Evolutionary conservation across 2,329 filamentous ascomycete species (phyloP).

Genomic region (Sarocladium oryzae): DNA sequence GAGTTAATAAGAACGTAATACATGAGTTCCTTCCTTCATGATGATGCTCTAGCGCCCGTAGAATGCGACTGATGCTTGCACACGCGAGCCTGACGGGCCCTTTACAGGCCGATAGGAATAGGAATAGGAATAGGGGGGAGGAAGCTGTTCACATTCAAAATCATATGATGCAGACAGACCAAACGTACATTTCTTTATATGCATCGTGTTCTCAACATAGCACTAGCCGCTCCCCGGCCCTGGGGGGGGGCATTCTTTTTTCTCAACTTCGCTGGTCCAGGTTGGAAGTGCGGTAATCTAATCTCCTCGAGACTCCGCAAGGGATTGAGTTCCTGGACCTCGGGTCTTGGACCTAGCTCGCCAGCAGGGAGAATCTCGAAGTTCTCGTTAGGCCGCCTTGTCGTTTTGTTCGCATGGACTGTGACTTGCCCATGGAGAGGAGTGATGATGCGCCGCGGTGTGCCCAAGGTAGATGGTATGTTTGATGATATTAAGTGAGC

Average conservation of each 20-base stretch:
- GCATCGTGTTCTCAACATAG: not conserved
- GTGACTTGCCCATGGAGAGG: not conserved
- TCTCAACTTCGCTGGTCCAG: slow-evolving; percentile 3
- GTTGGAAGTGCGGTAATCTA: not conserved
- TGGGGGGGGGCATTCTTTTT: not conserved
- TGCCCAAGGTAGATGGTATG: too few relatives aligned
- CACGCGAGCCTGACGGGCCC: too few relatives aligned
- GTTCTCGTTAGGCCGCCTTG: slow-evolving; percentile 1
- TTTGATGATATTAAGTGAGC: too few relatives aligned
- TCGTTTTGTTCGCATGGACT: slow-evolving; percentile 3
- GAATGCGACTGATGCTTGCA: too few relatives aligned
- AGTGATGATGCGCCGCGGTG: not conserved
- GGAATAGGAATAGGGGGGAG: too few relatives aligned
- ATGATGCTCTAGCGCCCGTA: too few relatives aligned
- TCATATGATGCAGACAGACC: not conserved
- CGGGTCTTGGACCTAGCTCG: slow-evolving; percentile 5
- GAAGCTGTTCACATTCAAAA: too few relatives aligned
- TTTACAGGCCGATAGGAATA: too few relatives aligned
- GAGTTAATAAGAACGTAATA: too few relatives aligned
- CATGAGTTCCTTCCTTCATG: too few relatives aligned
- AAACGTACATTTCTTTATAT: not conserved
- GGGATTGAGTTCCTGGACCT: not conserved
- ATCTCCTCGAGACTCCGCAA: not conserved
- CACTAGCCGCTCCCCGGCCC: not conserved
- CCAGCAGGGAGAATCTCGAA: slow-evolving; percentile 11